These are phyloP conservation scores for Epichloe gansuensis DNA, from an alignment of 2,329 filamentous ascomycete genomes.

Conservation along the genomic window DNA sequence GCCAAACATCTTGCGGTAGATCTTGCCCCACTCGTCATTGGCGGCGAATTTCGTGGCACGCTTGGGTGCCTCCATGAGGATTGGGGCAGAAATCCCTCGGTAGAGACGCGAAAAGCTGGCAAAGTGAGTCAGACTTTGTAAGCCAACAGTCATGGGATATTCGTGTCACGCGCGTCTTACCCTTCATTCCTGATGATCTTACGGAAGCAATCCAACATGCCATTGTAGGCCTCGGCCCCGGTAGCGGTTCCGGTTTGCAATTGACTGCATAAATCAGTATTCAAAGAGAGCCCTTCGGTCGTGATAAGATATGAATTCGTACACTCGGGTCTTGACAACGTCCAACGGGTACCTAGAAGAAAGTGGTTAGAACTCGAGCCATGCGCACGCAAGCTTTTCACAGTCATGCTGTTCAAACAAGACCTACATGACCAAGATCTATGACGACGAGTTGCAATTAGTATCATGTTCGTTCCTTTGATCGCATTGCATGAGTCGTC, in stretches of 20 bases:
- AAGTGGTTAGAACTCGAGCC: not conserved
- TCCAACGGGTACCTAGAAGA: slow-evolving; percentile 83
- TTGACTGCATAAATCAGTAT: slow-evolving; percentile 46
- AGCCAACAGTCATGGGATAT: not conserved
- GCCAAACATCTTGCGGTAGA: slow-evolving; percentile 83
- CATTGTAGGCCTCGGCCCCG: slow-evolving; percentile 79
- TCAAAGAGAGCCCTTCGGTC: not conserved
- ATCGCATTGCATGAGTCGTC: not conserved
- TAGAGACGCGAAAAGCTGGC: slow-evolving; percentile 76
- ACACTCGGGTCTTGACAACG: slow-evolving; percentile 97
- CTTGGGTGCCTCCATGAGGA: slow-evolving; percentile 92
- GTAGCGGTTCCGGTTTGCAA: slow-evolving; percentile 64
- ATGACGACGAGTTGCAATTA: slow-evolving; percentile 4
- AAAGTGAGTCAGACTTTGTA: not conserved
- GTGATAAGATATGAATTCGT: slow-evolving; percentile 28
- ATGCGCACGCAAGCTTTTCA: not conserved
- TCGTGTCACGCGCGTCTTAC: slow-evolving; percentile 35
- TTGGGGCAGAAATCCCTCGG: slow-evolving; percentile 88
- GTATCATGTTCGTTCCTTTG: not conserved
- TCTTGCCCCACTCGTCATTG: slow-evolving; percentile 95
- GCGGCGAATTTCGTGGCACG: slow-evolving; percentile 97
- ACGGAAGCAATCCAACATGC: slow-evolving; percentile 95
- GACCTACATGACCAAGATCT: slow-evolving; percentile 80
- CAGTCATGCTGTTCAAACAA: not conserved
- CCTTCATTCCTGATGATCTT: slow-evolving; percentile 97